phyloP scores from a whole-genome alignment of 169 alveolate genomes.

The Eimeria maxima region DNA sequence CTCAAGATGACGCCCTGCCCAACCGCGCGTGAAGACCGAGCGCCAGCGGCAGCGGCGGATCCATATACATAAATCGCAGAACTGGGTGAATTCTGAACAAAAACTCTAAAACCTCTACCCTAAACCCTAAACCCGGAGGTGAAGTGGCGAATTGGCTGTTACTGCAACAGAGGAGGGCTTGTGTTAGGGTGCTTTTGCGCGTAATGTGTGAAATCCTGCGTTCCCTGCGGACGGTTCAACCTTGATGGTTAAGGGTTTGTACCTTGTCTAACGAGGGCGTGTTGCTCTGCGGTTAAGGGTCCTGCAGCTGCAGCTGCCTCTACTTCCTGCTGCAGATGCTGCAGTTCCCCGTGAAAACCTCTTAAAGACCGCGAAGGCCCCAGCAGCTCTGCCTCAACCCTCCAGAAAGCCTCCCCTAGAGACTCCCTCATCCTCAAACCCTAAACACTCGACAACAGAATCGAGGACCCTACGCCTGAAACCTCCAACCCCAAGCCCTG shows the following conservation, averaged over 20 bases:
- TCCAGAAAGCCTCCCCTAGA: neutral
- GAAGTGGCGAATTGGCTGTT: neutral
- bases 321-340: neutral
- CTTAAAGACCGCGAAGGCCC: neutral
- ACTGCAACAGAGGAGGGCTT: neutral
- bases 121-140: neutral
- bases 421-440: neutral
- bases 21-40: slow-evolving; percentile 18
- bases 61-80: slow-evolving; percentile 31
- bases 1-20: neutral
- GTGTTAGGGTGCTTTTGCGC: neutral
- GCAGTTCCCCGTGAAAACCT: neutral
- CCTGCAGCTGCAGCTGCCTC: neutral
- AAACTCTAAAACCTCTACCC: neutral
- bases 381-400: neutral
- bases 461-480: too few relatives aligned
- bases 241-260: neutral
- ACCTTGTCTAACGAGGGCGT: neutral
- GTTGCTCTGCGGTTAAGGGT: neutral
- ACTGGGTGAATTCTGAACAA: neutral
- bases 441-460: neutral
- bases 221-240: neutral
- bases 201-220: neutral
- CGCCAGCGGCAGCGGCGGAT: slow-evolving; percentile 60
- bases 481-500: neutral